These are phyloP conservation scores for Pyrrhoderma lamaoense DNA, from an alignment of 1,284 basidiomycete species.

Conservation along the genomic window DNA sequence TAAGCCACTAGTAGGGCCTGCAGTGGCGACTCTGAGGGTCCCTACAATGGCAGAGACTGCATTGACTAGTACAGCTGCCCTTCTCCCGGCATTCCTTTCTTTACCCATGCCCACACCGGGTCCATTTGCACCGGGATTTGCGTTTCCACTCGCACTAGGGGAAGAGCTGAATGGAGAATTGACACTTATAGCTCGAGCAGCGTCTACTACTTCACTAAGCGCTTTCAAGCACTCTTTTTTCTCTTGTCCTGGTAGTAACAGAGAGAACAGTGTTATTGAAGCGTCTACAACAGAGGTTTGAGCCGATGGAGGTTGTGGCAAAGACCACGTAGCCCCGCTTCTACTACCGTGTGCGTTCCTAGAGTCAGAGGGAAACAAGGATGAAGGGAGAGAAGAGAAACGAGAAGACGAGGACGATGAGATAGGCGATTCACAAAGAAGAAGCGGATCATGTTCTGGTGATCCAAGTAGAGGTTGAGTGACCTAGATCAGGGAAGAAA, in stretches of 20 bases:
- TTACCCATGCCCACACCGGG: no score
- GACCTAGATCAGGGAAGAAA: constrained; percentile 42
- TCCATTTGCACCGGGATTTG: no score
- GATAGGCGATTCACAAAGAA: constrained; percentile 53
- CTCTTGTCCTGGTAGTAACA: constrained; percentile 76
- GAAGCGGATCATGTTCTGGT: constrained; percentile 81
- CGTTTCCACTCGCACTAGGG: no score
- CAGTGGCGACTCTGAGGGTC: constrained; percentile 59
- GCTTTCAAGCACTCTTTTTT: constrained; percentile 10
- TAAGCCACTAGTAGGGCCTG: constrained; percentile 13
- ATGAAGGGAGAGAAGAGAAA: no score
- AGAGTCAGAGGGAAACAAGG: no score
- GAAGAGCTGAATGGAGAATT: no score
- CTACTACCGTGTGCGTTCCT: background rate
- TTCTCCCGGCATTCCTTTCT: constrained; percentile 86
- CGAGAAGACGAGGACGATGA: constrained; percentile 23
- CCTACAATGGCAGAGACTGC: constrained; percentile 73
- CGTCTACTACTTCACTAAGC: constrained; percentile 38
- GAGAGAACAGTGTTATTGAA: constrained; percentile 80
- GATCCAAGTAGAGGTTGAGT: constrained; percentile 78
- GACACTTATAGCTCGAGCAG: no score
- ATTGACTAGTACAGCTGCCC: constrained; percentile 83
- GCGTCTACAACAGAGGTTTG: constrained; percentile 85
- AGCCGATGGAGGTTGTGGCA: constrained; percentile 65
- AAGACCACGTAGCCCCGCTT: constrained; percentile 30